These are phyloP conservation scores for Mycena rosella DNA, from an alignment of 768 basidiomycete species.

Conservation along the genomic window DNA sequence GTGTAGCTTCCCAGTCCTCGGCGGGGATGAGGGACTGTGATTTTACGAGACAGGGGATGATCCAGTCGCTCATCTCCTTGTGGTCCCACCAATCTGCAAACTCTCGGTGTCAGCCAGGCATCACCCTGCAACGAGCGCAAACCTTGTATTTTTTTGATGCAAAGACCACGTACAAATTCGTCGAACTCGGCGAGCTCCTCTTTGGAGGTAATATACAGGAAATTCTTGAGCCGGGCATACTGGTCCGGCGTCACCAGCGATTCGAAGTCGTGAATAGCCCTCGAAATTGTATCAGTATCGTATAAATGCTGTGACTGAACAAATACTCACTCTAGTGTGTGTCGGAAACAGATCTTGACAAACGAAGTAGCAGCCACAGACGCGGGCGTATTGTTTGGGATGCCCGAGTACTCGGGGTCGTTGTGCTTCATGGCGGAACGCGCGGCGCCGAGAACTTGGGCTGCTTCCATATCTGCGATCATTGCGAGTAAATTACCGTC, in stretches of 20 bases:
- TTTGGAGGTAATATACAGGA: background rate
- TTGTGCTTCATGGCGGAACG: slow-evolving; percentile 28
- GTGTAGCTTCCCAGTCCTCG: slow-evolving; percentile 35
- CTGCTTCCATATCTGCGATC: slow-evolving; percentile 32
- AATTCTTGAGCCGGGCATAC: background rate
- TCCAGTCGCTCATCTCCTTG: too few species aligned
- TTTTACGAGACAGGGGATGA: slow-evolving; percentile 40
- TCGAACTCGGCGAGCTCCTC: background rate
- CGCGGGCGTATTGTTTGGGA: slow-evolving; percentile 2
- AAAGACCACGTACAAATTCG: background rate
- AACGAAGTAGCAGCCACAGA: slow-evolving; percentile 6
- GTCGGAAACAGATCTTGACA: slow-evolving; percentile 21
- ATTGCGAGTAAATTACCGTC: slow-evolving; percentile 28
- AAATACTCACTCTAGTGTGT: slow-evolving; percentile 13
- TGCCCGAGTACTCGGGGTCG: slow-evolving; percentile 18
- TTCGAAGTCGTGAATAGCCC: background rate
- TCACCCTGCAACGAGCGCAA: background rate
- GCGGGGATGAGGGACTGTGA: slow-evolving; percentile 32
- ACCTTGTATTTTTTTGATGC: background rate
- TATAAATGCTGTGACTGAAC: background rate
- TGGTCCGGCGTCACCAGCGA: background rate
- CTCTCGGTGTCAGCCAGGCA: background rate
- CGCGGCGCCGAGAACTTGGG: slow-evolving; percentile 20
- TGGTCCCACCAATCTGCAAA: background rate
- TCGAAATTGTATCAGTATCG: too few species aligned